Base-by-base conservation (phyloP, 2,329 filamentous ascomycete genomes). In the Xylaria sp. region DNA sequence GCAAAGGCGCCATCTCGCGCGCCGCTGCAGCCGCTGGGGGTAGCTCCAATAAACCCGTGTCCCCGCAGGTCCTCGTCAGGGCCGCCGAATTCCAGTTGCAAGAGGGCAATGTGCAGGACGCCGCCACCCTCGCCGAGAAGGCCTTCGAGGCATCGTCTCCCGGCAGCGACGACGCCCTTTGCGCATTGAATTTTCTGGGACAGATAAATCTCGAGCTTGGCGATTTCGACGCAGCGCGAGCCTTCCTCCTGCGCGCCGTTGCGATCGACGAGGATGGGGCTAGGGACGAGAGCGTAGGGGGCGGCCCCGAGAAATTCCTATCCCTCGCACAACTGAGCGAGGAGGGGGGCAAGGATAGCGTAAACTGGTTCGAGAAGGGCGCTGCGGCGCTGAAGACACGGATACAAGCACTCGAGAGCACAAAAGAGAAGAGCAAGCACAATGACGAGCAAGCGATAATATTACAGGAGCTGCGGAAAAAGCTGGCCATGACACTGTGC, bases 281-380 rank as follows among this genome's bases (percentile, higher is more conserved):
- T 38, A 79, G 87, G 61, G 85, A 89, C 17, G 90, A 92, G 71
- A 84, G 86, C 38, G 75, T 88, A 53, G 93, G 93, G 49, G 92
- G 92, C 27, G 93, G 93, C 0, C 87, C 93, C 0, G 94, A 98
- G 73, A 98, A 97, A 79, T 98, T 97, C 73, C 79, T 98, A 49
- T 96, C 93, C 86, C 82, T 99, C 60, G 95, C 95, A 65, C 95
- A 99, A 78, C 83, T 99, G 71, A 95, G 86, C 73, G 86, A 89
- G 62, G 83, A 89, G 47, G 88, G 88, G 35, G 88, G 88, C 1
- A 77, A 81, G 47, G 87, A 90, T 71, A 89, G 85, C 68, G 85
- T 91, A 13, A 66, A 70, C 54, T 91, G 88, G 88, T 90, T 86
- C 72, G 85, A 89, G 74, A 83, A 81, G 67, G 92, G 93, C 11